Conservation (phyloP, 2,329 filamentous ascomycete species). For the Phyllosticta citrichinensis region DNA sequence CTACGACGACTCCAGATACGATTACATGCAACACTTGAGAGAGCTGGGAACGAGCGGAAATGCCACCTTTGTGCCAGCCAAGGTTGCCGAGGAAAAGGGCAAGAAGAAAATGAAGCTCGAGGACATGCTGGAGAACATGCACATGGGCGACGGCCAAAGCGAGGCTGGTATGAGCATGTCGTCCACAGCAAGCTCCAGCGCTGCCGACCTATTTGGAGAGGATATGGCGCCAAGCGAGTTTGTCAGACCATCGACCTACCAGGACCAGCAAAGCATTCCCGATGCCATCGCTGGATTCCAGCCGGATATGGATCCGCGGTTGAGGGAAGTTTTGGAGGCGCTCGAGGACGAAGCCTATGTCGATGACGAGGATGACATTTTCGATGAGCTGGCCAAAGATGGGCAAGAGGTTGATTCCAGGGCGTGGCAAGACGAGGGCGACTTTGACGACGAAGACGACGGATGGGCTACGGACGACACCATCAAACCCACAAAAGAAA, state of each 20-base stretch:
- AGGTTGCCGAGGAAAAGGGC: conserved; percentile 48
- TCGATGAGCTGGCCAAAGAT: conserved; percentile 60
- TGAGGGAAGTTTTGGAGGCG: conserved; percentile 86
- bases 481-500: conserved; percentile 46
- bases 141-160: conserved; percentile 34
- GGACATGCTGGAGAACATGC: conserved; percentile 57
- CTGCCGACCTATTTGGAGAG: conserved; percentile 54
- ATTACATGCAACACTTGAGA: conserved; percentile 98
- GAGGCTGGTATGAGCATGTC: conserved; percentile 33
- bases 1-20: conserved; percentile 90
- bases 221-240: conserved; percentile 73
- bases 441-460: conserved; percentile 54
- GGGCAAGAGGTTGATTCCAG: conserved; percentile 64
- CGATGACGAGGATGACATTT: conserved; percentile 73
- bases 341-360: conserved; percentile 94
- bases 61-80: conserved; percentile 70
- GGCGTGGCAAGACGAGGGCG: conserved; percentile 55
- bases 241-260: conserved; percentile 66
- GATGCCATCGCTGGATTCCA: conserved; percentile 90
- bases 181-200: conserved; percentile 25
- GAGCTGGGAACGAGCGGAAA: conserved; percentile 60
- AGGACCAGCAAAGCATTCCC: conserved; percentile 85
- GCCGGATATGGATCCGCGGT: conserved; percentile 90
- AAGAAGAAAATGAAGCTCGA: conserved; percentile 69
- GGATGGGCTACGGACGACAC: conserved; percentile 96